A percentile compares a stretch with the other conserved stretches of the same genome.
These are phyloP conservation scores for Bothriochloa decipiens DNA, from an alignment of 176 grass and related monocot species.

Conservation along the genomic window DNA sequence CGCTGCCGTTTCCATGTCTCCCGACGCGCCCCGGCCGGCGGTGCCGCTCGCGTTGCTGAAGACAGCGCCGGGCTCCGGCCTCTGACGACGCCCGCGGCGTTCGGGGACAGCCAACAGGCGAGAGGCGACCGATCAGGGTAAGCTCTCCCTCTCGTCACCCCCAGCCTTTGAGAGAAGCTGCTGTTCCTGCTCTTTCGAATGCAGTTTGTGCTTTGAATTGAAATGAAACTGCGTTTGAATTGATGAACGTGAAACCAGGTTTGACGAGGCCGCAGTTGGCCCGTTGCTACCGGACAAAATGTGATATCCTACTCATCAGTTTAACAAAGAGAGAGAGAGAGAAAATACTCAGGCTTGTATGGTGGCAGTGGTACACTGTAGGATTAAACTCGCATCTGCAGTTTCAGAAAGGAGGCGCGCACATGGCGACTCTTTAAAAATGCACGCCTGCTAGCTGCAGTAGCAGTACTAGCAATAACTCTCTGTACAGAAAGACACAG, in stretches of 20 bases:
- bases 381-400: background rate
- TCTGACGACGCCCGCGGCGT: background rate
- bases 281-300: background rate
- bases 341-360: too few relatives aligned
- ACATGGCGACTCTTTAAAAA: conserved; percentile 22
- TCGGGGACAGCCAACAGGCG: background rate
- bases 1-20: background rate
- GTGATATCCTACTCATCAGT: background rate
- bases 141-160: too few relatives aligned
- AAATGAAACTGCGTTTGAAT: background rate
- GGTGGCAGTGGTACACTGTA: background rate
- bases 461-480: too few relatives aligned
- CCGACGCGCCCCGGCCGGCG: background rate
- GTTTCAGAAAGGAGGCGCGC: background rate
- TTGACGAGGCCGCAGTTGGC: background rate
- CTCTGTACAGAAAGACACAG: too few relatives aligned
- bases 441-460: background rate
- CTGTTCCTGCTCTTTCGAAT: background rate
- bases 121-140: background rate
- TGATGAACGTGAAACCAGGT: conserved; percentile 1
- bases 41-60: background rate
- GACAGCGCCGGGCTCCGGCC: background rate
- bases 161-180: too few relatives aligned
- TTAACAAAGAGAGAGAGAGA: too few relatives aligned
- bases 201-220: too few relatives aligned